phyloP scores from a whole-genome alignment of 768 basidiomycete genomes.

The Hydnomerulius pinastri region DNA sequence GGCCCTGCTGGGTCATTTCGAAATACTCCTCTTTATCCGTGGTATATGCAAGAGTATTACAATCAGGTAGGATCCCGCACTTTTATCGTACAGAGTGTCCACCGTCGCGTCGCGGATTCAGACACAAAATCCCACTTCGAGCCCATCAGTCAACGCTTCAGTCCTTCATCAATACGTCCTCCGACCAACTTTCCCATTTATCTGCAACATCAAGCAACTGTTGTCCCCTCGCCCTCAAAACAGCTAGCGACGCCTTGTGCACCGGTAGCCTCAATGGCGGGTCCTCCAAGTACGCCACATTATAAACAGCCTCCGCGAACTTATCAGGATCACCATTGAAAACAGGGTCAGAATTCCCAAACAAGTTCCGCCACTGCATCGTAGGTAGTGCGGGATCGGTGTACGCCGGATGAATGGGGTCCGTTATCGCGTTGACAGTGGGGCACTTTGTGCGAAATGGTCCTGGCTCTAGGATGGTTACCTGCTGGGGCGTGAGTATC shows the following conservation, averaged over 20 bases:
- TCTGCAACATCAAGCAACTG: constrained; percentile 5
- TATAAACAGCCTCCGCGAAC: constrained; percentile 15
- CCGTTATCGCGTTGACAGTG: background rate
- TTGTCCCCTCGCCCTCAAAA: constrained; percentile 1
- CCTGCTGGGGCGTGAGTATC: background rate
- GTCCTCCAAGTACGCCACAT: constrained; percentile 4
- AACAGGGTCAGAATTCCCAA: background rate
- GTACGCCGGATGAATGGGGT: constrained; percentile 16
- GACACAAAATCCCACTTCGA: too few relatives aligned
- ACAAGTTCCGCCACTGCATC: background rate
- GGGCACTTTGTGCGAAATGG: constrained; percentile 6
- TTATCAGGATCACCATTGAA: constrained; percentile 17
- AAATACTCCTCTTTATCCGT: too few relatives aligned
- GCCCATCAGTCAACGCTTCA: background rate
- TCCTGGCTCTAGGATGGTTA: constrained; percentile 9
- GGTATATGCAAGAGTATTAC: too few relatives aligned
- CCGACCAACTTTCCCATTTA: constrained; percentile 21
- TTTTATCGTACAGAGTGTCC: too few relatives aligned
- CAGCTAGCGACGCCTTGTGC: background rate
- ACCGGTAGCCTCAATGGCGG: constrained; percentile 21
- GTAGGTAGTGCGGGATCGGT: constrained; percentile 5
- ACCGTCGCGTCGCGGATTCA: too few relatives aligned
- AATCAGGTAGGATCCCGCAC: too few relatives aligned
- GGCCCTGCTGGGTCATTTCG: too few relatives aligned
- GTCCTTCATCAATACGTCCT: constrained; percentile 10